Base-by-base conservation (phyloP, 306 rosid species). In the Corylus heterophylla region DNA sequence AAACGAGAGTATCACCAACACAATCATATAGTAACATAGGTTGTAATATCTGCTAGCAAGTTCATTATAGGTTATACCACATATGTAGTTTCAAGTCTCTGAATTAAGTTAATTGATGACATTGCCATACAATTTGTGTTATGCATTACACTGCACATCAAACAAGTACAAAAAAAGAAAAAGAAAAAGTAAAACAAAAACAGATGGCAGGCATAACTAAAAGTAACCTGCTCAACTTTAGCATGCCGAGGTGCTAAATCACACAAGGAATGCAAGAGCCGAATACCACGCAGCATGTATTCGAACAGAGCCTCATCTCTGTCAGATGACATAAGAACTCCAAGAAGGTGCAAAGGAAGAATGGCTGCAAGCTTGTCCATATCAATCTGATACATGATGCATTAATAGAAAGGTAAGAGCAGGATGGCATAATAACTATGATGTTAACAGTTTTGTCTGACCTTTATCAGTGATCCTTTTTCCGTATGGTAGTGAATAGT, bases 211-310 rank as follows among this genome's bases (percentile, higher is more conserved):
- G 58, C 16, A 70, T 66, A 54, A 29, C 73, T 39, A 77, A 72
- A 78, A 74, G 39, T 78, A 79, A 94, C 98, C 98, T 94, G 97
- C 78, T 92, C 97, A 14, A 94, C 86, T 84, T 89, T 92, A 74
- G 97, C 73, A 86, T 88, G 87, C 59, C 95, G 92, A 83, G 91
- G 86, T 47, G 98, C 93, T 86, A 94, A 89, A 79, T 94, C 98
- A 79, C 92, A 94, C 80, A 91, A 85, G 86, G 98, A 86, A 80
- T 94, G 92, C 90, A 94, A 86, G 56, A 94, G 92, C 64, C 97
- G 93, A 74, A 90, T 80, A 39, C 97, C 97, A 82, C 90, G 77
- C 76, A 89, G 76, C 80, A 92, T 83, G 87, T 92, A 89, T 81
- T 78, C 92, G 80, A 83, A 86, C 78, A 76, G 29, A 50, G 86